These are phyloP conservation scores for Tetraselmis chui DNA, from an alignment of 139 green algal species.

Conservation along the genomic window DNA sequence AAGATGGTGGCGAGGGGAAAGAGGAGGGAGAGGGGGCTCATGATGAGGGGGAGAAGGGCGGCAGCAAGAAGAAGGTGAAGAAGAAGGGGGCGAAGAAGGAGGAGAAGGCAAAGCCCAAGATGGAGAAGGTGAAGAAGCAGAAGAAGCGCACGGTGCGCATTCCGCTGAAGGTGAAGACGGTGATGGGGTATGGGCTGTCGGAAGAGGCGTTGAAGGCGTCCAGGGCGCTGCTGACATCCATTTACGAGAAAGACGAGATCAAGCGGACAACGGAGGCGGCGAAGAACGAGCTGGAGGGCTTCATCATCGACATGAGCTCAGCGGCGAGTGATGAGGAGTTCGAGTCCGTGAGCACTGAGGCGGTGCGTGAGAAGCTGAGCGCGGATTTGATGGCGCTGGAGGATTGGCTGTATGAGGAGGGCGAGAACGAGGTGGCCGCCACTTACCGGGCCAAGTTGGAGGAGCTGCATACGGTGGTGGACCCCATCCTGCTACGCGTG, in stretches of 20 bases:
- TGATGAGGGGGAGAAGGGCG: too few relatives aligned
- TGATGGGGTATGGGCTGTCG: constrained; percentile 1
- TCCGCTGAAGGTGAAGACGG: constrained; percentile 14
- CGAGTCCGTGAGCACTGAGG: constrained; percentile 64
- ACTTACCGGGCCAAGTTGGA: constrained; percentile 35
- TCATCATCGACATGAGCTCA: constrained; percentile 70
- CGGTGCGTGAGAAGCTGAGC: constrained; percentile 52
- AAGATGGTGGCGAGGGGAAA: constrained; percentile 17
- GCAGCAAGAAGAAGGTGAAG: neutral
- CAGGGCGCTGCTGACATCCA: constrained; percentile 14
- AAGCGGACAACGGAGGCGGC: constrained; percentile 51
- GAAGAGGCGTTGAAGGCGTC: neutral
- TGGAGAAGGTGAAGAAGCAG: constrained; percentile 37
- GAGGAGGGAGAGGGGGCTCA: constrained; percentile 5
- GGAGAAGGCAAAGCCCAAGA: constrained; percentile 18
- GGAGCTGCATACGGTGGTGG: constrained; percentile 40
- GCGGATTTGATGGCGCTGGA: constrained; percentile 60
- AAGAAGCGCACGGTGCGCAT: constrained; percentile 26
- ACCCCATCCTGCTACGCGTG: constrained; percentile 39
- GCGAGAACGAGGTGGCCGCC: constrained; percentile 37
- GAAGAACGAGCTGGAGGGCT: constrained; percentile 86
- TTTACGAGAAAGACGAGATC: constrained; percentile 40
- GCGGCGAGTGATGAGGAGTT: constrained; percentile 28
- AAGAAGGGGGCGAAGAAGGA: constrained; percentile 11
- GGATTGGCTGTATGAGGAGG: constrained; percentile 92